Evolutionary conservation across 768 basidiomycete species (phyloP), one percentile per base, ranked within the genome.

Genomic region (Russula virescens): DNA sequence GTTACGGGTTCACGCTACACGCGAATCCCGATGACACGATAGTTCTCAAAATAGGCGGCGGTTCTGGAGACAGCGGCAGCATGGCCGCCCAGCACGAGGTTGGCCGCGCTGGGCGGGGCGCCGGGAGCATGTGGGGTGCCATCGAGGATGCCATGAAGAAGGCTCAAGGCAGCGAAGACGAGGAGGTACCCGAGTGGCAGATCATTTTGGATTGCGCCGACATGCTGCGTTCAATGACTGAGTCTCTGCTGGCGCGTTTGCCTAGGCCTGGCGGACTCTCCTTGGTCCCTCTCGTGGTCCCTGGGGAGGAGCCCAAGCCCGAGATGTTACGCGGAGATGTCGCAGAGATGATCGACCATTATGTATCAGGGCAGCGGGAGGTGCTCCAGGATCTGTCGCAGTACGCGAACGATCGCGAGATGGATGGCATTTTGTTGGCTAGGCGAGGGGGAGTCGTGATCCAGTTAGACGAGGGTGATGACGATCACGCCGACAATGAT

Each of bases 21-120:
- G 65, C 83, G 31, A 97, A 97, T 66, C 88, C 88, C 0, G 91
- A 94, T 69, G 95, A 97, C 69, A 90, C 88, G 0, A 88, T 95
- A 68, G 78, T 89, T 1, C 81, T 97, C 38, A 87, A 86, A 64
- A 75, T 96, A 45, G 88, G 88, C 16, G 85, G 88, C 1, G 58
- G 69, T 0, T 61, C 55, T 1, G 69, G 72, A 7, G 5, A 14
- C 35, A 1, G 7, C 18, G 66, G 63, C 7, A 31, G 31, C 31
- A 61, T 40, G 18, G 51, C 75, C 1, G 73, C 74, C 58, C 80
- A 75, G 68, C 89, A 88, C 83, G 83, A 87, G 60, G 75, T 88
- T 13, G 85, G 87, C 16, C 80, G 89, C 13, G 66, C 75, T 28
- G 83, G 82, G 2, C 69, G 64, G 19, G 83, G 85, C 3, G 79